Conservation (phyloP, 345 rosid genomes). For the Toxicodendron radicans region DNA sequence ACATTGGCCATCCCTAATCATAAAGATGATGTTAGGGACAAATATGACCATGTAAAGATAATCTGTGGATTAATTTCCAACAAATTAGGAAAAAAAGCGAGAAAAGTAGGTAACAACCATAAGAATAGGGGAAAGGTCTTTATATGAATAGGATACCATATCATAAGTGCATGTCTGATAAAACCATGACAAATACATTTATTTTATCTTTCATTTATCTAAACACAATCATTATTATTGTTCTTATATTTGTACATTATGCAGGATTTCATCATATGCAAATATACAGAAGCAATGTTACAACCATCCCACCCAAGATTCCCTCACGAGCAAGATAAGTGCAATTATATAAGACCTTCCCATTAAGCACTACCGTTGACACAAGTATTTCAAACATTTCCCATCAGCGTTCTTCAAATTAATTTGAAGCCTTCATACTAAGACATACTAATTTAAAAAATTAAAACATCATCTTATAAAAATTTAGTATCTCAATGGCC, state of each 20-base stretch:
- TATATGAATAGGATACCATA: neutral
- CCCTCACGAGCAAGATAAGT: neutral
- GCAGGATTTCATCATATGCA: neutral
- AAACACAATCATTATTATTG: neutral
- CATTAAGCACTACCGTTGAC: neutral
- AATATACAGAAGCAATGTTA: neutral
- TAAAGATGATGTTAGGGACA: constrained; percentile 24
- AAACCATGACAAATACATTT: neutral
- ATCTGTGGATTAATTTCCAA: neutral
- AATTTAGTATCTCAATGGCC: neutral
- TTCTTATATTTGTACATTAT: neutral
- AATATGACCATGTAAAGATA: constrained; percentile 10
- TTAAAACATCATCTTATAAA: too few species aligned
- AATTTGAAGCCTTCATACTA: neutral
- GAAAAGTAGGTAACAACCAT: neutral
- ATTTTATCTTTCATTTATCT: neutral
- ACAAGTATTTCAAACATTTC: neutral
- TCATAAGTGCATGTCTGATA: neutral
- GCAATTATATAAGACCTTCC: neutral
- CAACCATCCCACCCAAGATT: neutral
- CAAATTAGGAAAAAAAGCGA: neutral
- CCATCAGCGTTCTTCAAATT: neutral
- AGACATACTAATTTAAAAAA: neutral
- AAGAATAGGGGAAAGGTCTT: too few species aligned
- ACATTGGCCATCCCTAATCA: constrained; percentile 89